Evolutionary conservation across 1,284 basidiomycete species (phyloP).

Genomic region (Microbotryum lychnidis-dioicae): DNA sequence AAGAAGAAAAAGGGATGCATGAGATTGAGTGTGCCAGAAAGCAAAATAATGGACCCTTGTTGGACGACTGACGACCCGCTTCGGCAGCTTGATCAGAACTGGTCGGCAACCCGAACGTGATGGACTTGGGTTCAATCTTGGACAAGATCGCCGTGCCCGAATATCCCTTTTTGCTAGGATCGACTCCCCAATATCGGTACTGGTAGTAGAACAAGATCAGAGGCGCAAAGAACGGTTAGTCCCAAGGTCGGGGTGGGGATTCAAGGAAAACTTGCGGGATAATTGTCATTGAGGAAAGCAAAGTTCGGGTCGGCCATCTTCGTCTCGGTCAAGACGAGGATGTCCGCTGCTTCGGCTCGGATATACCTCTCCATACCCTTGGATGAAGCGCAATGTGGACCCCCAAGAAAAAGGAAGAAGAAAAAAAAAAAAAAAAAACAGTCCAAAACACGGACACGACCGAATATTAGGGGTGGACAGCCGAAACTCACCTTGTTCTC

Average conservation of each 20-base stretch:
- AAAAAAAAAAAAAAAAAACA: too few species aligned
- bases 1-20: neutral
- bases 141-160: constrained; percentile 75
- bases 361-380: constrained; percentile 72
- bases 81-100: neutral
- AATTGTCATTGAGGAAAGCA: constrained; percentile 22
- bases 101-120: constrained; percentile 54
- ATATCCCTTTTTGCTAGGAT: constrained; percentile 67
- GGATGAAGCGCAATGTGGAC: neutral
- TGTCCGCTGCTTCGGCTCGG: constrained; percentile 71
- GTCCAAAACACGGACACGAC: neutral
- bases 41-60: too few species aligned
- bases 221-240: too few species aligned
- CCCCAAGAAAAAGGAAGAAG: neutral
- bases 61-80: constrained; percentile 9
- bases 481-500: constrained; percentile 30
- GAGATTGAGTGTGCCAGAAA: neutral
- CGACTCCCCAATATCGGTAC: constrained; percentile 58
- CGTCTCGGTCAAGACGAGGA: constrained; percentile 70
- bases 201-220: neutral
- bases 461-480: neutral
- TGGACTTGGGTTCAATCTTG: constrained; percentile 63
- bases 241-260: too few species aligned
- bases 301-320: constrained; percentile 48
- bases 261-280: constrained; percentile 17